Percentiles rank a stretch among this genome's conserved stretches.
These are phyloP conservation scores for Rubroshorea leprosula DNA, from an alignment of 345 rosid species.

Conservation along the genomic window DNA sequence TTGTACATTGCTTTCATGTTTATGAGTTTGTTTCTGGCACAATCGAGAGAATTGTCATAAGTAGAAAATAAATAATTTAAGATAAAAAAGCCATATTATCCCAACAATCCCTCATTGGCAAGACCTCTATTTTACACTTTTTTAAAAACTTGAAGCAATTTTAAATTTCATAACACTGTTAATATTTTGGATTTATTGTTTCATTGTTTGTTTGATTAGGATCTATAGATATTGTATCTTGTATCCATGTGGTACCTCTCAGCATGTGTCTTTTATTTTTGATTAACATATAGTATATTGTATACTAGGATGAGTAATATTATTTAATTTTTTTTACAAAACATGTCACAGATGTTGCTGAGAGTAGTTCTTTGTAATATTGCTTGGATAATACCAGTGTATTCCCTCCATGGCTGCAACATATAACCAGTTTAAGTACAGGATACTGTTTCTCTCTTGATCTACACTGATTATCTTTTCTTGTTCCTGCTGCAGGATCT, in stretches of 20 bases:
- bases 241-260: not conserved
- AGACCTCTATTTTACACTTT: not conserved
- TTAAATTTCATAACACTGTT: not conserved
- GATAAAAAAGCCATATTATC: no score
- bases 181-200: constrained; percentile 5
- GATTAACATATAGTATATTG: not conserved
- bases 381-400: no score
- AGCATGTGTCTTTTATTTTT: not conserved
- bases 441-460: no score
- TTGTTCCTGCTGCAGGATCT: constrained; percentile 46
- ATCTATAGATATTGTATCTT: not conserved
- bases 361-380: not conserved
- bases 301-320: not conserved
- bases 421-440: no score
- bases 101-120: no score
- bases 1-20: no score
- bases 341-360: not conserved
- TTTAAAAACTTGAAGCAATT: constrained; percentile 5
- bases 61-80: no score
- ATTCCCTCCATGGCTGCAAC: no score
- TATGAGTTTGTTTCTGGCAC: no score
- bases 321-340: not conserved
- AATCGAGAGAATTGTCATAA: no score
- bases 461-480: constrained; percentile 7
- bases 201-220: not conserved